Conservation (phyloP, 306 rosid genomes). For the Lupinus albus region DNA sequence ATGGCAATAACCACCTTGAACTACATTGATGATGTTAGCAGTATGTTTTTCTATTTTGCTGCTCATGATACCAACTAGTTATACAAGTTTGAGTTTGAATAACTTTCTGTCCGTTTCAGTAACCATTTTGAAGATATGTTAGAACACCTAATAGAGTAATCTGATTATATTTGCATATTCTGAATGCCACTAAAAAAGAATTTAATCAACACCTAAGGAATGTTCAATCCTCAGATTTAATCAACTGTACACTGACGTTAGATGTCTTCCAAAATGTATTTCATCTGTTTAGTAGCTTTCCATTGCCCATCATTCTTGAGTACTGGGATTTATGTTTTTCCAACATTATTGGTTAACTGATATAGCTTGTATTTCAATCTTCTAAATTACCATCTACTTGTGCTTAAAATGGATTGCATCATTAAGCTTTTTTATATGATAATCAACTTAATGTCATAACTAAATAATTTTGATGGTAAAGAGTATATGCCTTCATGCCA, state of each 20-base stretch:
- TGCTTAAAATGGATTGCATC: not conserved
- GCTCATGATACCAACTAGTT: not conserved
- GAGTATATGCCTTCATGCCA: constrained; percentile 6
- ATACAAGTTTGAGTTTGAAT: constrained; percentile 2
- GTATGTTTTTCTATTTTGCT: not conserved
- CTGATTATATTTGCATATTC: constrained; percentile 12
- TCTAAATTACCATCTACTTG: not conserved
- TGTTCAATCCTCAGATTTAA: constrained; percentile 1
- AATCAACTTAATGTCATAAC: not conserved
- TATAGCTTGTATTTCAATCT: not conserved
- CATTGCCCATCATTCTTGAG: constrained; percentile 5
- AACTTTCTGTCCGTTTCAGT: not conserved
- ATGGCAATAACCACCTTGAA: constrained; percentile 33
- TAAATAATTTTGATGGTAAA: constrained; percentile 19
- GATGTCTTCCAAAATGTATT: constrained; percentile 12
- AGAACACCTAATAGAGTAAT: constrained; percentile 31
- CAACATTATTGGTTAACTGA: constrained; percentile 8
- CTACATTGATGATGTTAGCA: not conserved
- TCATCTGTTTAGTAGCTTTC: not conserved
- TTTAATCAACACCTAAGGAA: constrained; percentile 19
- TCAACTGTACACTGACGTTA: not conserved
- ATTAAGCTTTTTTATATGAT: constrained; percentile 13
- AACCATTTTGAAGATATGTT: constrained; percentile 7
- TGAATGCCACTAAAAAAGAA: constrained; percentile 31
- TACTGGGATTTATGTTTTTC: constrained; percentile 1